Percentiles rank a stretch among this genome's conserved stretches.
phyloP scores from a whole-genome alignment of 2,329 filamentous ascomycete genomes.

The Diplodia mutila region DNA sequence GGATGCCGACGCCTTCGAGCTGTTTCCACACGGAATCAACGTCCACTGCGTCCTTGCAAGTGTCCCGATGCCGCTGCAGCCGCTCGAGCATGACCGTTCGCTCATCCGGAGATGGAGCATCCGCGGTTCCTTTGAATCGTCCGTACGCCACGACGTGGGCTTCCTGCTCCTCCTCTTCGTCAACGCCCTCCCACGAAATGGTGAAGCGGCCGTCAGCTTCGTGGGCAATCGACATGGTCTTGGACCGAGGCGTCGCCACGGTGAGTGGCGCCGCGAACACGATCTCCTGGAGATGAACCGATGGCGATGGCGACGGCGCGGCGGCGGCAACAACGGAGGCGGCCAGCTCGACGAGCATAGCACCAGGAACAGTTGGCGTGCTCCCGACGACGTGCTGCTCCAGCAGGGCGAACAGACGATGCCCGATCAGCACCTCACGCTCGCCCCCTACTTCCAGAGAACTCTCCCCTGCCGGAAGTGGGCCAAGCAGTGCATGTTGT shows the following conservation, averaged over 20 bases:
- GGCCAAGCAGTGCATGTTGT: not conserved
- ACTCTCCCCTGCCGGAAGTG: not conserved
- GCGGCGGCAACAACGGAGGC: not conserved
- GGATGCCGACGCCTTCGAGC: not conserved
- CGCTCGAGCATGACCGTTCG: not conserved
- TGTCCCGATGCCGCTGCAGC: no score
- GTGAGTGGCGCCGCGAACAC: not conserved
- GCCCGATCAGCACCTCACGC: not conserved
- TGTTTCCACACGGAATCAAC: not conserved
- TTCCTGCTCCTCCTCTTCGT: not conserved
- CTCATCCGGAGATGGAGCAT: not conserved
- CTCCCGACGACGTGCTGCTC: not conserved
- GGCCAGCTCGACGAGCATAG: not conserved
- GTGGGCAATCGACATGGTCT: not conserved
- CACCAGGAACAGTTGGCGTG: not conserved
- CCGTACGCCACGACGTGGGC: not conserved
- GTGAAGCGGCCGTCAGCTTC: not conserved
- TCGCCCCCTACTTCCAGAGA: not conserved
- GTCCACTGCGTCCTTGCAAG: not conserved
- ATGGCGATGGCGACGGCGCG: no score
- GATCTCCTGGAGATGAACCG: not conserved
- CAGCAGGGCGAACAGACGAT: not conserved
- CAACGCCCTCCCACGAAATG: not conserved
- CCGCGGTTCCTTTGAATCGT: not conserved
- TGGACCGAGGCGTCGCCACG: not conserved